phyloP scores from a whole-genome alignment of 805 yeast species.

The Hanseniaspora clermontiae region DNA sequence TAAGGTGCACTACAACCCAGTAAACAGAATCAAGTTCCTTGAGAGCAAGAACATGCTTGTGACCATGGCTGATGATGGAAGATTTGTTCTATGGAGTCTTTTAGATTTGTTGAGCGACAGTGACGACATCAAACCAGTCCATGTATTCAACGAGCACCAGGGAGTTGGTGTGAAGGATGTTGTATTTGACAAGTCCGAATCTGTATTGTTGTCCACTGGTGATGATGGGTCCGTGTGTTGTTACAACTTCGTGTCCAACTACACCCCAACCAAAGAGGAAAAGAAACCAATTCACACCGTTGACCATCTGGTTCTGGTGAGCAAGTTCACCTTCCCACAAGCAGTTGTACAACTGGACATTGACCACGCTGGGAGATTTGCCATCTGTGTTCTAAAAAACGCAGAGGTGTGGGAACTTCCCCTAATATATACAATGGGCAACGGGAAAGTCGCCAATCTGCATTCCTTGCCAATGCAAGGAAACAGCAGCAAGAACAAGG shows the following conservation, averaged over 20 bases:
- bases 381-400: slow-evolving; percentile 2
- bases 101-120: slow-evolving; percentile 39
- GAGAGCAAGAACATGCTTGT: slow-evolving; percentile 53
- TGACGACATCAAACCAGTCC: slow-evolving; percentile 42
- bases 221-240: slow-evolving; percentile 12
- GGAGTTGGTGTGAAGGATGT: slow-evolving; percentile 21
- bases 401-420: slow-evolving; percentile 11
- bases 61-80: slow-evolving; percentile 71
- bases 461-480: slow-evolving; percentile 13
- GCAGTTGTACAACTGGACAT: slow-evolving; percentile 4
- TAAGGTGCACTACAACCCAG: slow-evolving; percentile 60
- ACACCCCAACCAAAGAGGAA: background rate
- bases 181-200: slow-evolving; percentile 4
- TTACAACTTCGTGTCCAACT: slow-evolving; percentile 6
- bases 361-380: slow-evolving; percentile 10
- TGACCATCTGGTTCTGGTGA: slow-evolving; percentile 2
- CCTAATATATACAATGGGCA: background rate
- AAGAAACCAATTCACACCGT: background rate
- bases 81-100: slow-evolving; percentile 63
- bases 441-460: slow-evolving; percentile 4
- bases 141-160: slow-evolving; percentile 46
- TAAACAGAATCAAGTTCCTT: slow-evolving; percentile 47
- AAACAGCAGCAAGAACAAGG: slow-evolving; percentile 1
- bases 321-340: slow-evolving; percentile 12
- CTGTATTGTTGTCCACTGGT: background rate